Evolutionary conservation across 2,329 filamentous ascomycete species (phyloP), one percentile per base, ranked within the genome.

Genomic region (Trichoderma koningii): DNA sequence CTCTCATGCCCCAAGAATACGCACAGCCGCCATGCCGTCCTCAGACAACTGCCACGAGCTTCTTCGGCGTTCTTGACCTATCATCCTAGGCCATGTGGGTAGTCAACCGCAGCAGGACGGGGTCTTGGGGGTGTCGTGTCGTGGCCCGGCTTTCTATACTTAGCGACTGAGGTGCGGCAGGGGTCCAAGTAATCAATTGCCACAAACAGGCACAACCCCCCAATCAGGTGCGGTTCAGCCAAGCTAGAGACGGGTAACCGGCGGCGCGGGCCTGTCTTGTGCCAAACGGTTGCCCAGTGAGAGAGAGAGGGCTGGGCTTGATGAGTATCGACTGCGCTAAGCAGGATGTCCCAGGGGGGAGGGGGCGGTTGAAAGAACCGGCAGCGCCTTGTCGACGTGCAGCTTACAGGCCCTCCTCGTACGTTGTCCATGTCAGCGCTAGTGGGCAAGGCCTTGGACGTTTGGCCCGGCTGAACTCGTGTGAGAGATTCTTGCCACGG

Each of bases 351-450:
- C 23, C 17, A 23, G 17, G 42, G 55, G 28, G 44, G 55, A 26
- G 48, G 17, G 28, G 44, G 55, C 7, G 30, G 30, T 34, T 34
- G 56, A 50, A 41, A 50, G 44, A 60, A 50, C 48, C 56, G 48
- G 56, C 56, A 30, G 28, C 44, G 44, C 56, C 52, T 55, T 23
- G 45, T 26, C 15, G 30, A 41, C 44, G 45, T 38, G 47, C 47
- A 44, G 47, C 45, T 61, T 51, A 52, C 47, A 51, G 57, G 19
- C 17, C 47, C 30, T 34, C 30, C 9, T 51, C 30, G 23, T 61
- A 52, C 23, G 59, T 62, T 62, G 59, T n/a, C 34, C 21, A 45
- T 52, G 59, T 62, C 59, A 62, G 59, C 59, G 59, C 59, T 62
- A 62, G 48, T 45, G 48, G 28, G 21, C 34, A 38, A 30, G 48